Base-by-base conservation (phyloP, 2,329 filamentous ascomycete genomes). In the Graphiopsis chlorocephala region DNA sequence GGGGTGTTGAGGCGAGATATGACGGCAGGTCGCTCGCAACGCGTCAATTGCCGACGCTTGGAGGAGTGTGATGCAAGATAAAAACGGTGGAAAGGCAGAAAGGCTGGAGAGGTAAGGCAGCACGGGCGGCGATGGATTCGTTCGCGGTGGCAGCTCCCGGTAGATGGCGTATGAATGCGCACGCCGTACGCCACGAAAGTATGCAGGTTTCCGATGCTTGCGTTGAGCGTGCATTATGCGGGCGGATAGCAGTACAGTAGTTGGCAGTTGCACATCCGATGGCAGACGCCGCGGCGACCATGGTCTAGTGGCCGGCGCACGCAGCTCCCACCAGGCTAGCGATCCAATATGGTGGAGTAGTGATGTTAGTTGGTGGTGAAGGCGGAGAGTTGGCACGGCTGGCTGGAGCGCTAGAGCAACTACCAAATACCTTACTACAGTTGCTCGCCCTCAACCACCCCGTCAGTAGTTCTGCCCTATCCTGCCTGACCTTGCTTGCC, bases 381-480 rank as follows among this genome's bases (percentile, higher is more conserved):
- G 28, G 50, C 14, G 29, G 31, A 38, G n/a, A 56, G 53, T 56
- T 56, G 53, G 53, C 53, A 59, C 42, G 42, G 55, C 45, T 47
- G 56, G 56, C 35, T 59, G 38, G 20, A 59, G 57, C 58, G 58
- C 58, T 48, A 35, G 23, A n/a, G n/a, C n/a, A n/a, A n/a, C 31
- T 20, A 45, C 38, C 50, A 29, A 23, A 53, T 53, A 31, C 50
- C 26, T 53, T 38, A 42, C 17, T 31, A 38, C n/a, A 29, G 25
- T 17, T 29, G 12, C 48, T 26, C 29, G 25, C 57, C 28, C 57
- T 60, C 42, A 60, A 48, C 42, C 57, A 60, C 57, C 20, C 42
- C 25, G n/a, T 25, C n/a, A n/a, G n/a, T n/a, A n/a, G n/a, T 14
- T 25, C 26, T 23, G 55, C 25, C 55, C 38, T 33, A 28, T 31